Conservation (phyloP, 2,329 filamentous ascomycete species). For the Pyrenochaeta sp. region DNA sequence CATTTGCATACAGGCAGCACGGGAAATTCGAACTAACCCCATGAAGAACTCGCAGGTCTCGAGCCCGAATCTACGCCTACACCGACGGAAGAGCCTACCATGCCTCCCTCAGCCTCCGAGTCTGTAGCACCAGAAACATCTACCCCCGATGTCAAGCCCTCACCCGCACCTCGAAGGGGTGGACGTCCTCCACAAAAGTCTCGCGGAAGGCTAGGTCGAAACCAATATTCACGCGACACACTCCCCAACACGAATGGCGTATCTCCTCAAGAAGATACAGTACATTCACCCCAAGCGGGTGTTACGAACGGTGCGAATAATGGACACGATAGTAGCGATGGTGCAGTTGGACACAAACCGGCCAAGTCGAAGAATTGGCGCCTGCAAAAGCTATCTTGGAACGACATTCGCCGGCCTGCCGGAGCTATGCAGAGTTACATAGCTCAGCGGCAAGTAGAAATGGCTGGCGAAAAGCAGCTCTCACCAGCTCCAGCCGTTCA, state of each 20-base stretch:
- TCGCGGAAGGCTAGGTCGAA: constrained; percentile 45
- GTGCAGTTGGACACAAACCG: constrained; percentile 63
- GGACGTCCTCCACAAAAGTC: constrained; percentile 45
- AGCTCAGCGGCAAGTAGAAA: constrained; percentile 83
- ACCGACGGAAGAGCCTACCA: constrained; percentile 36
- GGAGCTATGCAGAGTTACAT: constrained; percentile 90
- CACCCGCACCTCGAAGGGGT: constrained; percentile 39
- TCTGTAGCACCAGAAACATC: constrained; percentile 36
- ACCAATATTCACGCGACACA: constrained; percentile 48
- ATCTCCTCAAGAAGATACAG: constrained; percentile 39
- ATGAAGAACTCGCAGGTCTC: constrained; percentile 35
- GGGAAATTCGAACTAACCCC: constrained; percentile 25
- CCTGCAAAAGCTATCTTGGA: constrained; percentile 73
- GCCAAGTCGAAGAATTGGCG: constrained; percentile 67
- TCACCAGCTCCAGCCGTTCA: constrained; percentile 35
- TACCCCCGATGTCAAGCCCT: constrained; percentile 33
- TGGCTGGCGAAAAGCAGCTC: constrained; percentile 66
- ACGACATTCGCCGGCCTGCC: constrained; percentile 85
- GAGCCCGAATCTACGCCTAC: constrained; percentile 31
- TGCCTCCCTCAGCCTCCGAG: constrained; percentile 29
- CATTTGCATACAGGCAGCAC: constrained; percentile 31
- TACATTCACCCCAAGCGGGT: constrained; percentile 41
- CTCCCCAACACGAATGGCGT: constrained; percentile 42
- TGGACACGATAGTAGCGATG: constrained; percentile 60
- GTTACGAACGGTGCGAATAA: constrained; percentile 43